These are phyloP conservation scores for Fraxinus dipetala DNA, from an alignment of 305 asterid genomes.

Conservation along the genomic window DNA sequence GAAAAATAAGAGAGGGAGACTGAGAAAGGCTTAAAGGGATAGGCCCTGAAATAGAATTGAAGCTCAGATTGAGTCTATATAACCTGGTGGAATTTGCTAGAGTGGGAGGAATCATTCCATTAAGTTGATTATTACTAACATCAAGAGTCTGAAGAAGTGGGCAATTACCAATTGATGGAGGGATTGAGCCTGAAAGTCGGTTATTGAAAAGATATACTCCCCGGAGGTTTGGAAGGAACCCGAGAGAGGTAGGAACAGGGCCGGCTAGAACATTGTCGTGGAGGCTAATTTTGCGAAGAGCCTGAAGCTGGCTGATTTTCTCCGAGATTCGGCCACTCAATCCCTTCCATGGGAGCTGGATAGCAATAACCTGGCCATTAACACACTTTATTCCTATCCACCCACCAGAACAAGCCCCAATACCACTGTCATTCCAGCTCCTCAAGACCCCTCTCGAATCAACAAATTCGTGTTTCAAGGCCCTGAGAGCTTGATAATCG, in stretches of 20 bases:
- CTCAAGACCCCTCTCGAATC: constrained; percentile 54
- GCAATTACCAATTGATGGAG: constrained; percentile 60
- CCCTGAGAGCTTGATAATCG: constrained; percentile 55
- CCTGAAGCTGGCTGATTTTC: constrained; percentile 58
- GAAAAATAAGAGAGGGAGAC: constrained; percentile 61
- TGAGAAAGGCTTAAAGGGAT: constrained; percentile 61
- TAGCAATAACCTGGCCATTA: constrained; percentile 61
- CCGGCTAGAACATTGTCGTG: constrained; percentile 74
- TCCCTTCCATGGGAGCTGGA: constrained; percentile 72
- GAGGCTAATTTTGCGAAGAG: constrained; percentile 73
- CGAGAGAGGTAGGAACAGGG: constrained; percentile 52
- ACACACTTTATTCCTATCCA: constrained; percentile 87
- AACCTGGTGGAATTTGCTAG: constrained; percentile 63
- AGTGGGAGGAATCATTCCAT: constrained; percentile 54
- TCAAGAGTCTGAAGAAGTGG: constrained; percentile 68
- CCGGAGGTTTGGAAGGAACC: constrained; percentile 61
- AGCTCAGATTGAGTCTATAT: constrained; percentile 71
- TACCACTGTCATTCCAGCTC: constrained; percentile 62
- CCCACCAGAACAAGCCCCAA: constrained; percentile 61
- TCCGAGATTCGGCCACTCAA: constrained; percentile 76
- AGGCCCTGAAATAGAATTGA: constrained; percentile 60
- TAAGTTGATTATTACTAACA: constrained; percentile 65
- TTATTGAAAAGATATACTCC: constrained; percentile 83
- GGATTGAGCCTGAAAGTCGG: constrained; percentile 71
- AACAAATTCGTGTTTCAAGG: constrained; percentile 54